These are phyloP conservation scores for Auricularia auricula-judae DNA, from an alignment of 768 basidiomycete species.

Conservation along the genomic window DNA sequence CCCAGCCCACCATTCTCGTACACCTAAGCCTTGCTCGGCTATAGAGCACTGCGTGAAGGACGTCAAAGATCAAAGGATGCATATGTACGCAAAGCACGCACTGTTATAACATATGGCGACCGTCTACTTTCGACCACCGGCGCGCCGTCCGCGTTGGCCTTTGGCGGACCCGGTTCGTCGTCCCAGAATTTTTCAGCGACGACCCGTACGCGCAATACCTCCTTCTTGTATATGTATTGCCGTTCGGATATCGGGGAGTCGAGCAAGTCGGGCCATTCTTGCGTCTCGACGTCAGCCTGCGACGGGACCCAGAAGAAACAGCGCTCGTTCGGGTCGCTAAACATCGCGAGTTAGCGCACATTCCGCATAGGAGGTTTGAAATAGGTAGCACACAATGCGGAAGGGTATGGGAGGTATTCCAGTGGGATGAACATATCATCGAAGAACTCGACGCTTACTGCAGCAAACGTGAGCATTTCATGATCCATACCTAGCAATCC, in stretches of 20 bases:
- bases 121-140: slow-evolving; percentile 36
- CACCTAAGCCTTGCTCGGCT: slow-evolving; percentile 68
- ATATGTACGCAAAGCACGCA: slow-evolving; percentile 25
- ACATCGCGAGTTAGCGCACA: not conserved
- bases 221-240: slow-evolving; percentile 74
- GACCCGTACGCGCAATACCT: slow-evolving; percentile 65
- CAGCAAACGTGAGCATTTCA: not conserved
- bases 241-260: slow-evolving; percentile 54
- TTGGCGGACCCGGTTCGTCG: slow-evolving; percentile 77
- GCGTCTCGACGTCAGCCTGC: slow-evolving; percentile 32
- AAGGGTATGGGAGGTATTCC: slow-evolving; percentile 69
- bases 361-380: not conserved
- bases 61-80: not conserved
- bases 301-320: slow-evolving; percentile 71
- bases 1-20: slow-evolving; percentile 11
- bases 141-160: slow-evolving; percentile 57
- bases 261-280: slow-evolving; percentile 47
- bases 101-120: slow-evolving; percentile 62
- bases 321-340: slow-evolving; percentile 71
- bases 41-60: slow-evolving; percentile 53
- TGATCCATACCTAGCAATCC: not conserved
- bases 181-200: slow-evolving; percentile 79
- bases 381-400: slow-evolving; percentile 50
- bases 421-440: slow-evolving; percentile 84
- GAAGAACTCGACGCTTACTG: slow-evolving; percentile 86